Percentiles rank a stretch among this genome's conserved stretches.
These are phyloP conservation scores for Prunus mira DNA, from an alignment of 306 rosid species.

Conservation along the genomic window DNA sequence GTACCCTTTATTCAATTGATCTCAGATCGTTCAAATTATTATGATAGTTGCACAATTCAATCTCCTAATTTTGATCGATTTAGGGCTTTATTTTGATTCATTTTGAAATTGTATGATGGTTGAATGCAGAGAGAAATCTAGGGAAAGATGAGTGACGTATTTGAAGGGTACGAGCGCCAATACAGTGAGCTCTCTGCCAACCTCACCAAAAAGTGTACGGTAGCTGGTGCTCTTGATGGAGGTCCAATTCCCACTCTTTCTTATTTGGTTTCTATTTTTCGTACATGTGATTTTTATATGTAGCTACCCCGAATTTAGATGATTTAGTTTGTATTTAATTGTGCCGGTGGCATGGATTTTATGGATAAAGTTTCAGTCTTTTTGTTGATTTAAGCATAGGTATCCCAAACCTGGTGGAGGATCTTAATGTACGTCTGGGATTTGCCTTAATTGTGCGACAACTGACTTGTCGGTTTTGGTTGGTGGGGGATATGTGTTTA, in stretches of 20 bases:
- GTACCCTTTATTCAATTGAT: neutral
- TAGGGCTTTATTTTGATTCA: constrained; percentile 14
- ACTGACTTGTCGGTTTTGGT: neutral
- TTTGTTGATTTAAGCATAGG: neutral
- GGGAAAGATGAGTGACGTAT: constrained; percentile 69
- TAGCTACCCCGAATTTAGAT: neutral
- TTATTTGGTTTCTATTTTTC: neutral
- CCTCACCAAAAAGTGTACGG: constrained; percentile 67
- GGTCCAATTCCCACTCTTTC: constrained; percentile 32
- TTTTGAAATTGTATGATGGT: neutral
- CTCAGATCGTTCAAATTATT: constrained; percentile 2
- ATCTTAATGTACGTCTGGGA: neutral
- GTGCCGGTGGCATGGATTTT: neutral
- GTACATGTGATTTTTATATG: neutral
- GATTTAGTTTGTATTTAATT: neutral
- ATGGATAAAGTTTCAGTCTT: neutral
- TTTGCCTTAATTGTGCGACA: neutral
- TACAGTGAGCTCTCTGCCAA: constrained; percentile 85
- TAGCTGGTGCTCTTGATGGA: constrained; percentile 65
- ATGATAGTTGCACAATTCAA: constrained; percentile 2
- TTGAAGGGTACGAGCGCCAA: constrained; percentile 84
- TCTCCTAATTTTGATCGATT: neutral
- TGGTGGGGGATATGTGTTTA: neutral
- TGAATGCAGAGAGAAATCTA: constrained; percentile 8
- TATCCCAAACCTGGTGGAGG: neutral